Evolutionary conservation across 257 asterid species (phyloP).

Genomic region (Solanum paucissectum): DNA sequence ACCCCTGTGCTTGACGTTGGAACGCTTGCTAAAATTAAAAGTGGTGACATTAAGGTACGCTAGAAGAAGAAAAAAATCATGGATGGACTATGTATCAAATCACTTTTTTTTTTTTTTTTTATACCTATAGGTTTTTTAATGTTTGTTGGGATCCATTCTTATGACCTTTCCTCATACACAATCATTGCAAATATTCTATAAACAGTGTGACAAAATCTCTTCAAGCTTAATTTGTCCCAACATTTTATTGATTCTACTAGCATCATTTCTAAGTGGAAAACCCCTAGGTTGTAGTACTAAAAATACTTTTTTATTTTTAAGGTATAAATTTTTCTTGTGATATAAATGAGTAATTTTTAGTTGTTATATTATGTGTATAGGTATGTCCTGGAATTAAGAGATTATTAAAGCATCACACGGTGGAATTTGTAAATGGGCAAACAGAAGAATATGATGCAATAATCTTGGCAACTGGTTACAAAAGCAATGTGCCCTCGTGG

Average conservation of each 20-base stretch:
- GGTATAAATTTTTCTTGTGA: not conserved
- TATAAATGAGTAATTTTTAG: not conserved
- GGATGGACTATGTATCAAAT: not conserved
- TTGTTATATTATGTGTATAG: slow-evolving; percentile 10
- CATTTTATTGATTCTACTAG: not conserved
- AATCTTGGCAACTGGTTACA: slow-evolving; percentile 65
- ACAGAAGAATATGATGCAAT: slow-evolving; percentile 44
- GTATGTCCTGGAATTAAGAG: slow-evolving; percentile 42
- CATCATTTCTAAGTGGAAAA: not conserved
- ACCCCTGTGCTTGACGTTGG: slow-evolving; percentile 68
- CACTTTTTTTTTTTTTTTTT: not conserved
- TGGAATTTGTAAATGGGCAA: slow-evolving; percentile 46
- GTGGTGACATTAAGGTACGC: slow-evolving; percentile 65
- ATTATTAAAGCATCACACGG: slow-evolving; percentile 27
- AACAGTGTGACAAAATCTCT: not conserved
- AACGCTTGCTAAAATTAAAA: slow-evolving; percentile 62
- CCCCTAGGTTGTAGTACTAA: not conserved
- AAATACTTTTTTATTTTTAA: not conserved
- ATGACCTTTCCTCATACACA: slow-evolving; percentile 2
- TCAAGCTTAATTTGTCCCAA: not conserved
- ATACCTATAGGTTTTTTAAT: not conserved
- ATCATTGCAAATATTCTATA: slow-evolving; percentile 12
- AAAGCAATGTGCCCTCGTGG: slow-evolving; percentile 68
- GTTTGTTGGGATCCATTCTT: slow-evolving; percentile 19
- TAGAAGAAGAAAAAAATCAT: not conserved